These are phyloP conservation scores for Theileria equi DNA, from an alignment of 169 alveolate genomes.

Conservation along the genomic window DNA sequence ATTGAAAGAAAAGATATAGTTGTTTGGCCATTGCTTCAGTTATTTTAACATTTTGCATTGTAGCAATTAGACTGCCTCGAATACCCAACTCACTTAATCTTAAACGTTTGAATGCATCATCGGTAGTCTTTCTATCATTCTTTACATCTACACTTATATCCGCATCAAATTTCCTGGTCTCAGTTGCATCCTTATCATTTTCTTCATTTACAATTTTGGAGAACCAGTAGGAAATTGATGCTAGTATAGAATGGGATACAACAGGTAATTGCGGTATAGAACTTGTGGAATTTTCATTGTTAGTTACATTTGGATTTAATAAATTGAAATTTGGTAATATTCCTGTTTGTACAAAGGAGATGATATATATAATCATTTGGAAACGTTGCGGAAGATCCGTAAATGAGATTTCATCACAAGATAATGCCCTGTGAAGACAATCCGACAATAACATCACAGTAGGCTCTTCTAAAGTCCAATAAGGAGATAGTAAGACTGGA, in stretches of 20 bases:
- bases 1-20: constrained; percentile 26
- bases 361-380: constrained; percentile 21
- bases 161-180: background rate
- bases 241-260: constrained; percentile 14
- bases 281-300: background rate
- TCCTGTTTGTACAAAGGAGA: constrained; percentile 47
- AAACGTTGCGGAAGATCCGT: constrained; percentile 18
- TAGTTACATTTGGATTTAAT: constrained; percentile 2
- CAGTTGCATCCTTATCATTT: background rate
- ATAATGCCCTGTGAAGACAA: constrained; percentile 18
- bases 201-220: background rate
- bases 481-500: constrained; percentile 5
- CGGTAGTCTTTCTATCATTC: background rate
- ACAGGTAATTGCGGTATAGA: constrained; percentile 26
- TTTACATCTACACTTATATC: background rate
- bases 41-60: background rate
- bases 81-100: background rate
- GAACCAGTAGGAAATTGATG: constrained; percentile 4
- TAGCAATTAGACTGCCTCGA: background rate
- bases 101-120: background rate
- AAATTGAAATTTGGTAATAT: constrained; percentile 31
- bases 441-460: constrained; percentile 17
- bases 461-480: constrained; percentile 41
- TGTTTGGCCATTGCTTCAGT: constrained; percentile 16
- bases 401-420: constrained; percentile 13